Base-by-base conservation (phyloP, 805 yeast species). In the Blastobotrys americana region DNA sequence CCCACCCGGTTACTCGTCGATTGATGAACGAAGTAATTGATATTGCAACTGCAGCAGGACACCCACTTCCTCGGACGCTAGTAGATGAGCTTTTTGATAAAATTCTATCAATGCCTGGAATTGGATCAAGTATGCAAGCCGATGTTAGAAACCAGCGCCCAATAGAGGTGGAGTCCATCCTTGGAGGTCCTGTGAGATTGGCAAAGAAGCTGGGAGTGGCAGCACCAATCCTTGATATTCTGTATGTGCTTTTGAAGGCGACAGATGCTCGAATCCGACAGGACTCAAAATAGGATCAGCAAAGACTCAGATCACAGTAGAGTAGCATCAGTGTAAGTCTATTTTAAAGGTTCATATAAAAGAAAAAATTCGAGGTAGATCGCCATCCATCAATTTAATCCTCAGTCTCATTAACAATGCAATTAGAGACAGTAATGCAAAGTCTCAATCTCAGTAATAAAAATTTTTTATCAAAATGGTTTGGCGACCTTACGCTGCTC, bases 401-500 rank as follows among this genome's bases (percentile, higher is more conserved):
- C n/a, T n/a, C n/a, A n/a, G n/a, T n/a, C n/a, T n/a, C n/a, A n/a
- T n/a, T n/a, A n/a, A n/a, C n/a, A n/a, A n/a, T n/a, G n/a, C n/a
- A n/a, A n/a, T n/a, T n/a, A n/a, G n/a, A n/a, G n/a, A n/a, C n/a
- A n/a, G n/a, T n/a, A n/a, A n/a, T n/a, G n/a, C n/a, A n/a, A n/a
- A n/a, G n/a, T n/a, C n/a, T n/a, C n/a, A n/a, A n/a, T n/a, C n/a
- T n/a, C n/a, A n/a, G n/a, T n/a, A n/a, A n/a, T n/a, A n/a, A n/a
- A n/a, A n/a, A n/a, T n/a, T n/a, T 27, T 27, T 27, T 13, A 27
- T 13, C 33, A 27, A 10, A 78, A 84, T 9, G 96, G 95, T 60
- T 86, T 88, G 2, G 98, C 98, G 66, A 95, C 86, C 63, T 93
- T 93, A 47, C 98, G 73, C 54, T 70, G 69, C 56, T 88, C 97